Evolutionary conservation across 352 stramenopile species (phyloP).

Genomic region (Globisporangium echinulatum): DNA sequence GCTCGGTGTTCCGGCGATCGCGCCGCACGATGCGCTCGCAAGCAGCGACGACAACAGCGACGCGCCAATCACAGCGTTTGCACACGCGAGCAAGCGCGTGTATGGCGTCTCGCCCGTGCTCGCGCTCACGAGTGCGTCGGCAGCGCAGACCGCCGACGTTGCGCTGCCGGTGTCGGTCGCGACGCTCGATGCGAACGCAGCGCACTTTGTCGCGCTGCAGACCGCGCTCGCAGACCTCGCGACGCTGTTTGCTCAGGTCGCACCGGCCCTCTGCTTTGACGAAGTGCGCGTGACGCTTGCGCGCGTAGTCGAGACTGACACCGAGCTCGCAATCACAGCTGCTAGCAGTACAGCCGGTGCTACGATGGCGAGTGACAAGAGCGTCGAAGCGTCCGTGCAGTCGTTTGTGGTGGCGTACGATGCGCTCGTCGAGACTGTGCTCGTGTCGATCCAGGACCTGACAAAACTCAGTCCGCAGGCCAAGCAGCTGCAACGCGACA

Average conservation of each 20-base stretch:
- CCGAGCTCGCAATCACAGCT: constrained; percentile 17
- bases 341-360: neutral
- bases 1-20: constrained; percentile 54
- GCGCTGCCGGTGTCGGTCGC: constrained; percentile 22
- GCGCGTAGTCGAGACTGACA: constrained; percentile 24
- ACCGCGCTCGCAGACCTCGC: constrained; percentile 19
- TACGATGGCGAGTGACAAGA: constrained; percentile 18
- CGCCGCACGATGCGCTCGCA: constrained; percentile 34
- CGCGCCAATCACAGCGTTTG: constrained; percentile 46
- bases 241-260: constrained; percentile 21
- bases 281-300: constrained; percentile 21
- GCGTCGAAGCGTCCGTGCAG: constrained; percentile 20
- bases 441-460: constrained; percentile 77
- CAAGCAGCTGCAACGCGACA: constrained; percentile 16
- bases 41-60: constrained; percentile 40
- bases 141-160: neutral
- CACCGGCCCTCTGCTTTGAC: constrained; percentile 27
- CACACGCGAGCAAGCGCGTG: constrained; percentile 43
- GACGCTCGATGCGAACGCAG: constrained; percentile 26
- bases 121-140: neutral
- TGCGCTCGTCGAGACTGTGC: constrained; percentile 62
- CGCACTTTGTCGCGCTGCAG: constrained; percentile 29
- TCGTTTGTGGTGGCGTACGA: constrained; percentile 55
- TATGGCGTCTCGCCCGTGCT: constrained; percentile 60
- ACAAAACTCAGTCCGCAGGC: constrained; percentile 34